Conservation (phyloP, 768 basidiomycete species). For the Russula emetica region DNA sequence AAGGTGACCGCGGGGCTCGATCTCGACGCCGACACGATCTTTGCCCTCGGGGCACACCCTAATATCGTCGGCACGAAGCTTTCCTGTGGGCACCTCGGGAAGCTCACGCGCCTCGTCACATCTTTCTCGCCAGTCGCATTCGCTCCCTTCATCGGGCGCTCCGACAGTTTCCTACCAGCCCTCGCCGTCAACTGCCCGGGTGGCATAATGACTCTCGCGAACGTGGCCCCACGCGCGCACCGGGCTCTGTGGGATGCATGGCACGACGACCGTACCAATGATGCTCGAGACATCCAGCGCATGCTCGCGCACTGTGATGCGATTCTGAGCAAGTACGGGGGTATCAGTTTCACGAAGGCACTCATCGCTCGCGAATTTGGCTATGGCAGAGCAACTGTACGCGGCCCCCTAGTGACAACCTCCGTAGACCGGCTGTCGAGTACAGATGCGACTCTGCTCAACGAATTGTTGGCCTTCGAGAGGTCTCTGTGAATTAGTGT, state of each 20-base stretch:
- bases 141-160: slow-evolving; percentile 71
- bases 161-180: slow-evolving; percentile 62
- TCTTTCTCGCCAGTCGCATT: slow-evolving; percentile 52
- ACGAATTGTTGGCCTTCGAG: slow-evolving; percentile 35
- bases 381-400: slow-evolving; percentile 46
- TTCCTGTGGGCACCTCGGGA: slow-evolving; percentile 82
- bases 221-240: slow-evolving; percentile 38
- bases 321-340: slow-evolving; percentile 58
- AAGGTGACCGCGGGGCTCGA: slow-evolving; percentile 78
- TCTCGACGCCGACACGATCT: slow-evolving; percentile 75
- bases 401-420: slow-evolving; percentile 31
- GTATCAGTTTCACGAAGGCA: slow-evolving; percentile 64
- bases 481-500: slow-evolving; percentile 29
- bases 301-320: slow-evolving; percentile 64
- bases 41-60: slow-evolving; percentile 64
- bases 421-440: slow-evolving; percentile 26
- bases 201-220: slow-evolving; percentile 59
- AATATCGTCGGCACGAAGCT: slow-evolving; percentile 86
- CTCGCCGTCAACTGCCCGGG: slow-evolving; percentile 61
- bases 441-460: slow-evolving; percentile 27
- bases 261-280: slow-evolving; percentile 43
- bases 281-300: slow-evolving; percentile 59
- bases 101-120: slow-evolving; percentile 69
- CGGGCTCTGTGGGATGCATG: slow-evolving; percentile 21
- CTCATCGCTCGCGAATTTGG: slow-evolving; percentile 59